Base-by-base conservation (phyloP, 768 basidiomycete genomes). In the Trametes cubensis region DNA sequence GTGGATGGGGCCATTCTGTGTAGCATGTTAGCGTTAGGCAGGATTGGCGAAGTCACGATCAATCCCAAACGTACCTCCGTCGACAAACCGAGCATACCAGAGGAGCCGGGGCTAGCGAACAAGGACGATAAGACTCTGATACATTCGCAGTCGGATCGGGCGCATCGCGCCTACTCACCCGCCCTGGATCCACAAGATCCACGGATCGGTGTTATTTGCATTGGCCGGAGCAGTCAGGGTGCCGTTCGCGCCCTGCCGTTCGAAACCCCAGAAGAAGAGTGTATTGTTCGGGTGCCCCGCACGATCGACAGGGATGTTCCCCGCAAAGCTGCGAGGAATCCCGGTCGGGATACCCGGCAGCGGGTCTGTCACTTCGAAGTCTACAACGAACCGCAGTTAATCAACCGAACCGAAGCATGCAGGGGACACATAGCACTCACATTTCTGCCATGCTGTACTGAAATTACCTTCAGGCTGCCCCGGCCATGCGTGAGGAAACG, bases 101-200 rank as follows among this genome's bases (percentile, higher is more conserved):
- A 89, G 5, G 86, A 81, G 18, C 88, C 88, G 13, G 88, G 87
- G 20, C 88, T 78, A 38, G 13, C 30, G 2, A 4, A 2, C 13
- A 4, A 3, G 13, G 7, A 39, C 38, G 20, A 6, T 44, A 58
- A 55, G 45, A 52, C 47, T 25, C 11, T 17, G n/a, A n/a, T n/a
- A n/a, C n/a, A n/a, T n/a, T n/a, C n/a, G n/a, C n/a, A n/a, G n/a
- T n/a, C n/a, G n/a, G n/a, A n/a, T n/a, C n/a, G n/a, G n/a, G n/a
- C n/a, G 20, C 28, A 23, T 11, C 11, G 45, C 7, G 21, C n/a
- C 26, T 14, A 55, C 28, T 13, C 66, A 86, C 85, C 87, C 88
- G 74, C 88, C 89, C 62, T 89, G 88, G 25, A 90, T 71, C 87
- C 87, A 90, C 44, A 90, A 85, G 3, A 82, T 81, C 89, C 89